Conservation (phyloP, 192 early-diverging fungal genomes). For the Umbelopsis isabellina region DNA sequence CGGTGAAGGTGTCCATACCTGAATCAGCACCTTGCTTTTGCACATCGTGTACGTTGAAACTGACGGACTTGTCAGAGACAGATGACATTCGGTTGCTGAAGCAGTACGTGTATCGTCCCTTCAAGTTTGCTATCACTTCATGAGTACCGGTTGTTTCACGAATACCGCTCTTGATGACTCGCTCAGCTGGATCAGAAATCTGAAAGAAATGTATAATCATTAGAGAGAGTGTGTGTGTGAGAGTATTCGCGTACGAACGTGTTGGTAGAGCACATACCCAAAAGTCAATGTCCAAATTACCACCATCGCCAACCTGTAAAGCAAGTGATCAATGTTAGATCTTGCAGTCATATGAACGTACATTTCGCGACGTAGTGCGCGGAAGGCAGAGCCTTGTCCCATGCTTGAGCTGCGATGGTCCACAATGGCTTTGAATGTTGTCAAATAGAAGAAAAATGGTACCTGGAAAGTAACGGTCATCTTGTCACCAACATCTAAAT, state of each 20-base stretch:
- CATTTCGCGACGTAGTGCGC: too few relatives aligned
- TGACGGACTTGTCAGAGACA: conserved; percentile 58
- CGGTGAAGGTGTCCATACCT: conserved; percentile 9
- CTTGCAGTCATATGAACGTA: too few relatives aligned
- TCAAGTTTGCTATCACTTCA: conserved; percentile 44
- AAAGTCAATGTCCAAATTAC: conserved; percentile 70
- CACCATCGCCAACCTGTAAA: conserved; percentile 61
- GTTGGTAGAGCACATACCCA: conserved; percentile 44
- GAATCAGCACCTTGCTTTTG: conserved; percentile 39
- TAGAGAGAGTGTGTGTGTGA: neutral
- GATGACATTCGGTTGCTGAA: conserved; percentile 77
- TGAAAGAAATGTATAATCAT: conserved; percentile 20
- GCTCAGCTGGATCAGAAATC: conserved; percentile 50
- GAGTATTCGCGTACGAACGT: neutral
- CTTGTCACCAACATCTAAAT: conserved; percentile 58
- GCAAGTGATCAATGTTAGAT: neutral
- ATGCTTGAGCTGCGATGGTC: too few relatives aligned
- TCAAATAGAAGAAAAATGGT: neutral
- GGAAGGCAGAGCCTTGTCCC: too few relatives aligned
- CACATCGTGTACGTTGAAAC: conserved; percentile 59
- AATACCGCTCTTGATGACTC: conserved; percentile 37
- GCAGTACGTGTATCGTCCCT: conserved; percentile 73
- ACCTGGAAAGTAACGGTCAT: conserved; percentile 70
- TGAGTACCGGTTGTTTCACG: conserved; percentile 47
- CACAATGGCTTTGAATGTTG: neutral